These are phyloP conservation scores for Spergularia bocconei DNA, from an alignment of 148 eudicot genomes.

Conservation along the genomic window DNA sequence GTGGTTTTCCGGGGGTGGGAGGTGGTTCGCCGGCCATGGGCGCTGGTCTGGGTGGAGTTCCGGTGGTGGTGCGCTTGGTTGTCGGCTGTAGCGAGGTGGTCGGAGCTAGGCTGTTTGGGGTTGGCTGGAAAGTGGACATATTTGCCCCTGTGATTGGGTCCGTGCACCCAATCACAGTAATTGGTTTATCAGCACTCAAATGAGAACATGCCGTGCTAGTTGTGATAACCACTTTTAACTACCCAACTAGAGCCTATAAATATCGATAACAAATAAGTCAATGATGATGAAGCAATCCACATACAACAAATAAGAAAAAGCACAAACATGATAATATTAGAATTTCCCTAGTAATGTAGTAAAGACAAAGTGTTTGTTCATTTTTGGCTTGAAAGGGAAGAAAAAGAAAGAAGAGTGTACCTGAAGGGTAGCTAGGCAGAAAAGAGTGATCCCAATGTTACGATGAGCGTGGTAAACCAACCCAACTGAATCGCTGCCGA, in stretches of 20 bases:
- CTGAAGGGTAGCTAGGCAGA: conserved; percentile 60
- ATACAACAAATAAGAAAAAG: not conserved
- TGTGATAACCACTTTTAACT: conserved; percentile 2
- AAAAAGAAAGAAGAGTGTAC: conserved; percentile 22
- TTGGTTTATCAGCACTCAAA: too few species aligned
- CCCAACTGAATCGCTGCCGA: conserved; percentile 39
- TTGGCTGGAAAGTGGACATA: too few species aligned
- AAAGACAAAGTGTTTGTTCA: not conserved
- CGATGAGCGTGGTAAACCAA: conserved; percentile 37
- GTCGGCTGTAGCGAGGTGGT: too few species aligned
- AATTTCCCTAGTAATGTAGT: not conserved
- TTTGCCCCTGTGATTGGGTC: too few species aligned
- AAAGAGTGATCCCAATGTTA: conserved; percentile 42
- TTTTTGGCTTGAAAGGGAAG: not conserved
- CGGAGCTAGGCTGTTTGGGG: too few species aligned
- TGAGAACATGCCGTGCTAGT: conserved; percentile 11
- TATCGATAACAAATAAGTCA: not conserved
- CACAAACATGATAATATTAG: not conserved
- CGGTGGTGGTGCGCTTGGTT: too few species aligned
- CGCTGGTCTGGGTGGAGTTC: too few species aligned
- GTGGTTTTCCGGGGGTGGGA: too few species aligned
- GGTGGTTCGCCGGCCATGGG: too few species aligned
- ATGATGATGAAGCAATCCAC: not conserved
- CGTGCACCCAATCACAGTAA: too few species aligned
- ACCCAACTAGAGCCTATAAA: not conserved